Percentiles rank a stretch among this genome's conserved stretches.
Conservation (phyloP, 805 yeast species). For the Wickerhamomyces tratensis region DNA sequence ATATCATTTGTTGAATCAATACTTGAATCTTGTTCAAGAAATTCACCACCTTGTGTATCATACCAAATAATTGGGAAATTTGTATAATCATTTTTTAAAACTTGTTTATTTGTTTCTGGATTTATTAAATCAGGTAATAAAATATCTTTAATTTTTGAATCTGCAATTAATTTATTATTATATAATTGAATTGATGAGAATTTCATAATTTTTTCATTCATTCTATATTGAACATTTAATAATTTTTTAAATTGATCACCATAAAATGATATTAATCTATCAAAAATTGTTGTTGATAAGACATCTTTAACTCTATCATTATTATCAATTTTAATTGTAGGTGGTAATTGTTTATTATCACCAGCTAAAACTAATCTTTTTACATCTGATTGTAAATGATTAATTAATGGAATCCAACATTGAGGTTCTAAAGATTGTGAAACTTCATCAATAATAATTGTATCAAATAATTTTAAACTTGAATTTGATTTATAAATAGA, state of each 20-base stretch:
- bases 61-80: slow-evolving; percentile 61
- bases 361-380: slow-evolving; percentile 76
- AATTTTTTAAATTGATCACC: slow-evolving; percentile 43
- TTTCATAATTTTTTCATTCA: slow-evolving; percentile 71
- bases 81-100: slow-evolving; percentile 44
- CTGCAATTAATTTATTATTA: slow-evolving; percentile 53
- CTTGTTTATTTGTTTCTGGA: slow-evolving; percentile 4
- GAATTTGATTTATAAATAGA: slow-evolving; percentile 31
- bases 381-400: slow-evolving; percentile 41
- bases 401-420: slow-evolving; percentile 87
- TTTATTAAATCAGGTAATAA: slow-evolving; percentile 45
- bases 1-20: slow-evolving; percentile 9
- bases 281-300: slow-evolving; percentile 69
- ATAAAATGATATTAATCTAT: slow-evolving; percentile 49
- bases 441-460: slow-evolving; percentile 88
- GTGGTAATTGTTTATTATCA: slow-evolving; percentile 87
- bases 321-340: slow-evolving; percentile 62
- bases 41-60: slow-evolving; percentile 90
- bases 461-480: slow-evolving; percentile 44
- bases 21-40: slow-evolving; percentile 45
- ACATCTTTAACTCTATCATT: slow-evolving; percentile 29
- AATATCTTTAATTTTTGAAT: slow-evolving; percentile 41
- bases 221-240: slow-evolving; percentile 75
- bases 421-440: slow-evolving; percentile 93
- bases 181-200: slow-evolving; percentile 69